Percentiles rank a stretch among this genome's conserved stretches.
These are phyloP conservation scores for Boletellus deceptivus DNA, from an alignment of 1,284 basidiomycete genomes.

Conservation along the genomic window DNA sequence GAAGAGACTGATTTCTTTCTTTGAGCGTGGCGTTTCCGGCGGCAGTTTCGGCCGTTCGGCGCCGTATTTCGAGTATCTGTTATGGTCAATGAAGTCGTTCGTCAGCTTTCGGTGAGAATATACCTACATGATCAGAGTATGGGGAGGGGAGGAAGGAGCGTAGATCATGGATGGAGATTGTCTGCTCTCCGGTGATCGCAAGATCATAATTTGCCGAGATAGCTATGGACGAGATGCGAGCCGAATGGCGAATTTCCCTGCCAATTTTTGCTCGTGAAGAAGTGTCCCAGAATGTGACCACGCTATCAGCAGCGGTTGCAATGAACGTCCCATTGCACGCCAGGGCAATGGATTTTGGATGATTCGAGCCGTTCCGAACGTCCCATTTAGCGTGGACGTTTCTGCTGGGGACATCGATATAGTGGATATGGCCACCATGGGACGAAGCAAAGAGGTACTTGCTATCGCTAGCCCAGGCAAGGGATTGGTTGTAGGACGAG, in stretches of 20 bases:
- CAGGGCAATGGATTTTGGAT: not conserved
- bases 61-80: too few species aligned
- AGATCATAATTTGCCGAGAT: not conserved
- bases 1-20: too few species aligned
- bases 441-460: not conserved
- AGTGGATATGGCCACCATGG: not conserved
- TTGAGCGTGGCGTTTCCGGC: too few species aligned
- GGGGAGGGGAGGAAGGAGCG: not conserved
- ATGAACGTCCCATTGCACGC: not conserved
- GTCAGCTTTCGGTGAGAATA: not conserved
- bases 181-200: not conserved
- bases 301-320: not conserved
- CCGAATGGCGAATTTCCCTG: not conserved
- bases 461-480: not conserved
- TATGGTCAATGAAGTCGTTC: too few species aligned
- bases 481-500: not conserved
- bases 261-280: too few species aligned
- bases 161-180: not conserved
- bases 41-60: too few species aligned
- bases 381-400: not conserved
- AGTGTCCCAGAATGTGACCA: not conserved
- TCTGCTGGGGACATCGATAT: not conserved
- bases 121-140: not conserved
- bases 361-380: not conserved
- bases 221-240: not conserved